Conservation (phyloP, 768 basidiomycete genomes). For the Porpolomopsis calyptriformis region DNA sequence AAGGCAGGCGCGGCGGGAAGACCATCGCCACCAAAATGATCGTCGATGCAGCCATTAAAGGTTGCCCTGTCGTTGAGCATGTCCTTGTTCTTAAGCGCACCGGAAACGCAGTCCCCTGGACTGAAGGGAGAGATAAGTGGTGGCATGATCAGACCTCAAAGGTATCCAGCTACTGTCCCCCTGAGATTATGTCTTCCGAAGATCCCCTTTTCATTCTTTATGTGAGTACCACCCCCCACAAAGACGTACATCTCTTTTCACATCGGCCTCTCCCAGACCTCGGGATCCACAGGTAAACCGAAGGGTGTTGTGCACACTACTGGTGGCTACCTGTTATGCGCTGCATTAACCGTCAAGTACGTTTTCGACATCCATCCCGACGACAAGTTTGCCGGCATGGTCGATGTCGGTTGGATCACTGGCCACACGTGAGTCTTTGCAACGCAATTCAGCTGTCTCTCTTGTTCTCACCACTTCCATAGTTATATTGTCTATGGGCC, state of each 20-base stretch:
- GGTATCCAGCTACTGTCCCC: slow-evolving; percentile 82
- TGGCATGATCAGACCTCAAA: slow-evolving; percentile 88
- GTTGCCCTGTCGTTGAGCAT: slow-evolving; percentile 78
- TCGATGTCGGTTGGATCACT: slow-evolving; percentile 98
- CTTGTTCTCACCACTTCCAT: slow-evolving; percentile 1
- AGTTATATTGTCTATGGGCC: slow-evolving; percentile 95
- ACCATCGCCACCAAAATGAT: slow-evolving; percentile 89
- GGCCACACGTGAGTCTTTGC: slow-evolving; percentile 61
- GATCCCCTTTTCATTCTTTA: slow-evolving; percentile 99
- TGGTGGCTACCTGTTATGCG: slow-evolving; percentile 84
- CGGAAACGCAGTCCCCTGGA: slow-evolving; percentile 73
- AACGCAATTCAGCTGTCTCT: slow-evolving; percentile 4
- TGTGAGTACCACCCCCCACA: slow-evolving; percentile 37
- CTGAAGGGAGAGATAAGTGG: slow-evolving; percentile 81
- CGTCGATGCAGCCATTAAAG: slow-evolving; percentile 82
- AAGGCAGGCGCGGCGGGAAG: slow-evolving; percentile 91
- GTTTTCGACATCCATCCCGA: slow-evolving; percentile 97
- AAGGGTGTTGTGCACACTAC: slow-evolving; percentile 94
- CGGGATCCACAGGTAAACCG: slow-evolving; percentile 90
- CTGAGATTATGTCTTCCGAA: slow-evolving; percentile 81
- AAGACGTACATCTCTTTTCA: not conserved
- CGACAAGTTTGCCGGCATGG: slow-evolving; percentile 96
- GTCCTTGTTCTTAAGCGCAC: slow-evolving; percentile 85
- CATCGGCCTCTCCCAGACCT: slow-evolving; percentile 46
- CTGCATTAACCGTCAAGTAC: slow-evolving; percentile 88